Percentiles rank a stretch among this genome's conserved stretches.
These are phyloP conservation scores for Pichia ethanolica DNA, from an alignment of 805 yeast species.

Conservation along the genomic window DNA sequence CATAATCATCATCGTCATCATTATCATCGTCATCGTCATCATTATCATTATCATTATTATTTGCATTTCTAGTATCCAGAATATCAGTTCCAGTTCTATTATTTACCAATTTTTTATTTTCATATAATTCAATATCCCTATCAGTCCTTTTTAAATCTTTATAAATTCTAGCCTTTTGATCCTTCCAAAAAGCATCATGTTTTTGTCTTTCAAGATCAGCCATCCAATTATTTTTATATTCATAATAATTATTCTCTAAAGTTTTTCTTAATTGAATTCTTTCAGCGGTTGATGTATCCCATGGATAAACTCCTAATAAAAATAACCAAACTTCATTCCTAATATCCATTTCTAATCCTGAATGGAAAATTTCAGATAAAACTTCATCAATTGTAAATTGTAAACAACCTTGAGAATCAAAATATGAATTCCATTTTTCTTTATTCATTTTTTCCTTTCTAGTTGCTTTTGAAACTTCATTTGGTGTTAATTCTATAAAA, in stretches of 20 bases:
- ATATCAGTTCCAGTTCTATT: constrained; percentile 19
- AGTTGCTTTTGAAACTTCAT: constrained; percentile 53
- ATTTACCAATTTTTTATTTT: neutral
- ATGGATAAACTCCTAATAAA: constrained; percentile 73
- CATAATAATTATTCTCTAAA: constrained; percentile 40
- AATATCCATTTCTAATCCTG: constrained; percentile 58
- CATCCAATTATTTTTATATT: constrained; percentile 66
- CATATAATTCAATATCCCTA: constrained; percentile 61
- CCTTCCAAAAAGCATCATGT: constrained; percentile 70
- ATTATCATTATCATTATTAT: neutral
- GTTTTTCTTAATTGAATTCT: constrained; percentile 51
- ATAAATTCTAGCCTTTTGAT: constrained; percentile 83
- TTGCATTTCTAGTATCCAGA: constrained; percentile 8
- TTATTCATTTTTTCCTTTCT: constrained; percentile 59
- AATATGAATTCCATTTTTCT: constrained; percentile 79
- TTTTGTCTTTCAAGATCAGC: constrained; percentile 45
- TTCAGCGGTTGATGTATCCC: constrained; percentile 75
- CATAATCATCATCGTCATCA: constrained; percentile 27
- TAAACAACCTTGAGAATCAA: constrained; percentile 72
- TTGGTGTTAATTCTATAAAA: constrained; percentile 44
- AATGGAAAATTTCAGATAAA: constrained; percentile 80
- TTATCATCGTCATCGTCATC: constrained; percentile 41
- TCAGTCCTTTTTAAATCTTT: constrained; percentile 93
- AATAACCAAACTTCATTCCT: constrained; percentile 83
- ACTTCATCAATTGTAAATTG: constrained; percentile 70